Evolutionary conservation across 306 rosid species (phyloP).

Genomic region (Sicyos baderoa): DNA sequence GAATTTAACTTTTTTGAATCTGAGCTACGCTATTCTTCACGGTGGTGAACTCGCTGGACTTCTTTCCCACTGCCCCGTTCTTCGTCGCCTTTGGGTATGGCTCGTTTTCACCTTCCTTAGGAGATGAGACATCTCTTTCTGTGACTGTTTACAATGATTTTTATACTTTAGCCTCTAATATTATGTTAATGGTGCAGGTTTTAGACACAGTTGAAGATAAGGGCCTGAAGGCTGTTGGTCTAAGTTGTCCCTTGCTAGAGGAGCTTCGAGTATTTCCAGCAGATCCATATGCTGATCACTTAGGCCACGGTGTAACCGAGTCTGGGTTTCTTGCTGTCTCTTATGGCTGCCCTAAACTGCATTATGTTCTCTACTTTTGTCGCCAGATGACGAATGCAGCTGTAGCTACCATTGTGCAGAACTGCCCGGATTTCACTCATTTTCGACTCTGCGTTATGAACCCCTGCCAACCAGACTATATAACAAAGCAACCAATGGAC

Average conservation of each 20-base stretch:
- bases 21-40: slow-evolving; percentile 52
- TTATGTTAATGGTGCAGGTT: slow-evolving; percentile 32
- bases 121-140: too few relatives aligned
- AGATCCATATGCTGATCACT: slow-evolving; percentile 49
- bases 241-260: slow-evolving; percentile 67
- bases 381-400: slow-evolving; percentile 87
- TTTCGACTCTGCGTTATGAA: slow-evolving; percentile 78
- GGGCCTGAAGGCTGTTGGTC: slow-evolving; percentile 76
- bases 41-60: slow-evolving; percentile 52
- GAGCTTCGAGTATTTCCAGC: slow-evolving; percentile 79
- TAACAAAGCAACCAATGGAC: slow-evolving; percentile 57
- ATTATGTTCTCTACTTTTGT: slow-evolving; percentile 73
- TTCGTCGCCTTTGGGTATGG: slow-evolving; percentile 70
- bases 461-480: slow-evolving; percentile 57
- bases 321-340: slow-evolving; percentile 73
- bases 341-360: slow-evolving; percentile 63
- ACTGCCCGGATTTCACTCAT: slow-evolving; percentile 76
- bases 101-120: neutral
- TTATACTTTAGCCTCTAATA: neutral
- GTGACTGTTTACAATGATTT: too few relatives aligned
- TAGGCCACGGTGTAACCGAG: slow-evolving; percentile 58
- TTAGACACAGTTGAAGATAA: slow-evolving; percentile 73
- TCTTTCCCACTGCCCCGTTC: slow-evolving; percentile 52
- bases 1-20: slow-evolving; percentile 62
- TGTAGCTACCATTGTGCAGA: slow-evolving; percentile 66